phyloP scores from a whole-genome alignment of 2,329 filamentous ascomycete genomes.

The Fusarium oligoseptatum region DNA sequence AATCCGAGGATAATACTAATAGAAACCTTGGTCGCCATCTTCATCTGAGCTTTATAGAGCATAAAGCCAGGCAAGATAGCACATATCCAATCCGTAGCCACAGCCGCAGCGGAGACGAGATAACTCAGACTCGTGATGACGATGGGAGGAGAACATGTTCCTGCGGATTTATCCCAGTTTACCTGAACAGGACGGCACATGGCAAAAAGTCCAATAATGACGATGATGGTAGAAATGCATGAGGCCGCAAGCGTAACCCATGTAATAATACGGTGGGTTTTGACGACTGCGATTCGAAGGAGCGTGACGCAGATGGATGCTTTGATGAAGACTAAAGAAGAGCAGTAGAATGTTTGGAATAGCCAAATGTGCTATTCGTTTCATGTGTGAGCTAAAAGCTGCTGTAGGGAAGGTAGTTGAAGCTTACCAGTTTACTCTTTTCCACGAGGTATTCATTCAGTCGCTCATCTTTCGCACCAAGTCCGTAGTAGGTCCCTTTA shows the following conservation, averaged over 20 bases:
- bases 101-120: background rate
- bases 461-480: background rate
- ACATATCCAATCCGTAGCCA: background rate
- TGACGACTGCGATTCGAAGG: background rate
- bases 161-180: background rate
- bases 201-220: background rate
- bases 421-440: background rate
- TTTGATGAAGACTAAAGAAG: background rate
- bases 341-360: background rate
- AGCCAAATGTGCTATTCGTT: background rate
- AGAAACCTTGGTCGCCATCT: background rate
- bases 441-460: background rate
- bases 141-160: background rate
- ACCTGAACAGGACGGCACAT: background rate
- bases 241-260: background rate
- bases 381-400: background rate
- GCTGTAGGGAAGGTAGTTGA: background rate
- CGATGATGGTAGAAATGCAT: background rate
- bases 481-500: background rate
- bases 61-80: background rate
- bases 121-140: background rate
- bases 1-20: background rate
- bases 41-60: background rate
- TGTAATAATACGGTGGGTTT: background rate
- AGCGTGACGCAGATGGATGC: background rate